A percentile compares a stretch with the other conserved stretches of the same genome.
Evolutionary conservation across 441 rosid species (phyloP).

Genomic region (Populus trichocarpa): DNA sequence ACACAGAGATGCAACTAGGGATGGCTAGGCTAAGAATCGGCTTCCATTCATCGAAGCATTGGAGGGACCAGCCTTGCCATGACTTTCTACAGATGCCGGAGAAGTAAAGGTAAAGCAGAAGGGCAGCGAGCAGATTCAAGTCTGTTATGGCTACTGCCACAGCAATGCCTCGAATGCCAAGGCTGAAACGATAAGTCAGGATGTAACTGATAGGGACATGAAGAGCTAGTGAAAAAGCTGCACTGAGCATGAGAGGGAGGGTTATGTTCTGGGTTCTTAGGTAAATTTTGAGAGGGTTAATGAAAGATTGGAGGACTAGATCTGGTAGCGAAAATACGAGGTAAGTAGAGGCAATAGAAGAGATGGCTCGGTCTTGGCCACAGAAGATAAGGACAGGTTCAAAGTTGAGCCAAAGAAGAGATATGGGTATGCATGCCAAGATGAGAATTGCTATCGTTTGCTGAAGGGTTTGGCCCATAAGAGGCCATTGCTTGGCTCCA

Average conservation of each 20-base stretch:
- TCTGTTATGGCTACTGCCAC: constrained; percentile 55
- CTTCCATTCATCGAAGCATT: constrained; percentile 39
- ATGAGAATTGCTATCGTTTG: constrained; percentile 65
- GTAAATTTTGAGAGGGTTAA: constrained; percentile 89
- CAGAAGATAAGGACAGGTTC: constrained; percentile 47
- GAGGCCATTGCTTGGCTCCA: constrained; percentile 73
- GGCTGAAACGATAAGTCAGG: constrained; percentile 47
- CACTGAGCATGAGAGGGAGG: constrained; percentile 65
- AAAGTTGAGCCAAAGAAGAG: constrained; percentile 66
- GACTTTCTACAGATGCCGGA: constrained; percentile 24
- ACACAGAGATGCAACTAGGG: constrained; percentile 43
- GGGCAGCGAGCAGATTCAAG: constrained; percentile 42
- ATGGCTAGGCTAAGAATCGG: constrained; percentile 35
- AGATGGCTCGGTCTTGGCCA: constrained; percentile 64
- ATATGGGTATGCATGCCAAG: constrained; percentile 59
- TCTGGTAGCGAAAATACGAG: constrained; percentile 74
- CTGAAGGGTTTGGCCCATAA: constrained; percentile 75
- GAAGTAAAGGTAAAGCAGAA: constrained; percentile 46
- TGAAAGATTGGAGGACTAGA: constrained; percentile 62
- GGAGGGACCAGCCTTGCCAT: constrained; percentile 34
- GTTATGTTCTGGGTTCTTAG: constrained; percentile 87
- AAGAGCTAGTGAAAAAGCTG: constrained; percentile 54
- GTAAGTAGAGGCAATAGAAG: constrained; percentile 59
- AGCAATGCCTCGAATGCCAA: constrained; percentile 74
- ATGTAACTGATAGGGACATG: constrained; percentile 60